Percentiles rank a stretch among this genome's conserved stretches.
phyloP scores from a whole-genome alignment of 805 yeast species.

The Candida jianshihensis region DNA sequence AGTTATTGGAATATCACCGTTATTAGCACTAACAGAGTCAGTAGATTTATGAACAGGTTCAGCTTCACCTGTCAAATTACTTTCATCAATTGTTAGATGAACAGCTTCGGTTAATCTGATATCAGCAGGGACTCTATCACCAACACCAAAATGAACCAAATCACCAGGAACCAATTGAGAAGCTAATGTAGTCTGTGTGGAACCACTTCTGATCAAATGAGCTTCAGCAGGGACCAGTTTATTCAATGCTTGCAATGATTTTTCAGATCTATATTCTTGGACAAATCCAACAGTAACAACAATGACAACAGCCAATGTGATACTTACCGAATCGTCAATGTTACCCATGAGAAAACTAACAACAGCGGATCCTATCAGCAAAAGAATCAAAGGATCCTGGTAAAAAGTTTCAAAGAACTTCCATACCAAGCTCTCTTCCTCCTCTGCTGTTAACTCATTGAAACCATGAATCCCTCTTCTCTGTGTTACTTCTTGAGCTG shows the following conservation, averaged over 20 bases:
- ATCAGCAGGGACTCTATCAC: conserved; percentile 97
- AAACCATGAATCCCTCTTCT: conserved; percentile 73
- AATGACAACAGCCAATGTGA: conserved; percentile 83
- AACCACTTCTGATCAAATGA: conserved; percentile 77
- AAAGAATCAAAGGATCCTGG: conserved; percentile 84
- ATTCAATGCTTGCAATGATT: conserved; percentile 87
- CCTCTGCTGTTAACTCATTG: conserved; percentile 73
- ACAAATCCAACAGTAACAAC: conserved; percentile 97
- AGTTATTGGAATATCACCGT: conserved; percentile 44
- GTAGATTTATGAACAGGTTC: conserved; percentile 69
- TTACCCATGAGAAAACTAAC: conserved; percentile 92
- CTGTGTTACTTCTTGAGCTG: conserved; percentile 61
- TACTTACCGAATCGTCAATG: conserved; percentile 90
- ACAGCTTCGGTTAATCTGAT: conserved; percentile 72
- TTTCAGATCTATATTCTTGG: conserved; percentile 93
- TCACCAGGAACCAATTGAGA: conserved; percentile 93
- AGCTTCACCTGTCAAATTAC: conserved; percentile 93
- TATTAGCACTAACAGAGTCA: conserved; percentile 33
- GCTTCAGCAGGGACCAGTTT: conserved; percentile 96
- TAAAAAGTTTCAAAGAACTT: conserved; percentile 77
- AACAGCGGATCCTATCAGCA: conserved; percentile 84
- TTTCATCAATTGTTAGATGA: conserved; percentile 83
- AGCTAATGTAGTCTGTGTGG: conserved; percentile 77
- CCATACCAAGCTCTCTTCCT: conserved; percentile 61
- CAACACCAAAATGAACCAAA: conserved; percentile 79